Base-by-base conservation (phyloP, 31 red algal genomes). In the Porphyra umbilicalis region DNA sequence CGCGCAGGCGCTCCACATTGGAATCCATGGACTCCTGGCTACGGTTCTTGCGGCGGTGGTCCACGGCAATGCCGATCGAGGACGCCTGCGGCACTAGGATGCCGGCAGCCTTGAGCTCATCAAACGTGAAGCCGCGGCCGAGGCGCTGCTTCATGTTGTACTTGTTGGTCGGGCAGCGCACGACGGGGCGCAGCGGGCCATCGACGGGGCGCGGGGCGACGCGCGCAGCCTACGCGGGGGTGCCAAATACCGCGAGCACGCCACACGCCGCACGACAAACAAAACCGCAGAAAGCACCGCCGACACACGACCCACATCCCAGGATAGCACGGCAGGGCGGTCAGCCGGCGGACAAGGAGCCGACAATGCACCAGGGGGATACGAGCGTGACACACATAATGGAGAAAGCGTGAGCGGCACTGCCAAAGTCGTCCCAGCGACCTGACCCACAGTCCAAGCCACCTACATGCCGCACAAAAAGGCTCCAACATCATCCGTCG, bases 41-140 rank as follows among this genome's bases (percentile, higher is more conserved):
- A 40, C 97, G 92, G 78, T 95, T 99, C 80, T 92, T 90, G 75
- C 97, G 82, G 32, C 97, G 90, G 77, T 86, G 93, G 83, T 99
- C 97, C 35, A 99, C 97, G 35, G 93, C 89, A 83, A 99, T 99
- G 38, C 97, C 97, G 35, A 99, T 94, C 18, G 97, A 96, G 29
- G 89, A 76, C 0, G 97, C 97, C 33, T 79, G 93, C 75, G 80
- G 80, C 16, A 71, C 77, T 5, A 89, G 77, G 79, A 99, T 93
- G 35, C 91, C 91, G 29, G 93, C 97, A 78, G 90, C 93, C 81
- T 95, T 95, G 38, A 99, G 86, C 85, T 99, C 97, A 36, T 95
- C 97, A 16, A 96, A 79, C n/a, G 97, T 96, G 38, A 99, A 99
- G 29, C 97, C 97, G 79, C 97, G 93, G 38, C 97, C 97, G 6